Base-by-base conservation (phyloP, 176 grass and related monocot genomes). In the sorghum (Sorghum bicolor) region DNA sequence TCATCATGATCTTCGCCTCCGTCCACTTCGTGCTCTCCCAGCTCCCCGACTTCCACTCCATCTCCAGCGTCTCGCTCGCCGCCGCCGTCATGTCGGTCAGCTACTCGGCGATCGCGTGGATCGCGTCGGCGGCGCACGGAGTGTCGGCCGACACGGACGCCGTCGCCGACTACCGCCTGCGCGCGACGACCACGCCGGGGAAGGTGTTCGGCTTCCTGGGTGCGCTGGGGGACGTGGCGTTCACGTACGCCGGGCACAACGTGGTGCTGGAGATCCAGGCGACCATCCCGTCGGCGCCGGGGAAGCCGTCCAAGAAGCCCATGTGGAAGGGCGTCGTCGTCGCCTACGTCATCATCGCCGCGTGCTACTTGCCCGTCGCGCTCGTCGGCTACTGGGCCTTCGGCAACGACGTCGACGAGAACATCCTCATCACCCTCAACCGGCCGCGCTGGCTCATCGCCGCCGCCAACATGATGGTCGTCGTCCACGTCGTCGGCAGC, bases 241-340 rank as follows among this genome's bases (percentile, higher is more conserved):
- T 94, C 72, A 87, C 95, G 1, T 97, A 93, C 63, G 90, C 95
- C 0, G 95, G 92, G 0, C 95, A 97, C 88, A 97, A 94, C 24
- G 92, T 97, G 34, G 95, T 94, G 71, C 75, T 97, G 16, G 95
- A 97, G 79, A 97, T 97, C 75, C 95, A 97, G 43, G 95, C 95
- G 44, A 97, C 95, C 12, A 94, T 97, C 48, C 92, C 92, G 28
- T 97, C 95, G 1, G 80, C 88, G 22, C 92, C 95, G 24, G 90
- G 80, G 74, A 97, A 82, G 36, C 95, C 92, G 1, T 94, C 95
- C 33, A 97, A 97, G 82, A 97, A 86, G 87, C 88, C 95, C 14
- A 97, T 97, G 95, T 97, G 95, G 95, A 94, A 78, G 85, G 95
- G 95, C 10, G 95, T 94, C 17, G 19, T 97, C 1, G 92, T 97